Percentiles rank a stretch among this genome's conserved stretches.
Conservation (phyloP, 1,284 basidiomycete species). For the Leccinum fuscescens region DNA sequence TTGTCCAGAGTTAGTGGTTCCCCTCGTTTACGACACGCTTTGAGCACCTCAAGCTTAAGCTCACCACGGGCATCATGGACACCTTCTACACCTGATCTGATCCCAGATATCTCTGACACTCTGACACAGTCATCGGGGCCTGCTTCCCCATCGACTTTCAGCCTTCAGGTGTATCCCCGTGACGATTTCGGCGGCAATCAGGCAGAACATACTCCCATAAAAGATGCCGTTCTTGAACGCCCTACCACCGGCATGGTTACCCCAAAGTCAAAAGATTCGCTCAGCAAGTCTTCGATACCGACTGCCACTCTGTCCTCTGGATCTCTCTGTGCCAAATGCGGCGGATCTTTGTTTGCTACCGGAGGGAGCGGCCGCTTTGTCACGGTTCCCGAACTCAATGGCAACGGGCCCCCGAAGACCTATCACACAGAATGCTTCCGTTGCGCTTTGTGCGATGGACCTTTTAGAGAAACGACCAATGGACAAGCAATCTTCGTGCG, state of each 20-base stretch:
- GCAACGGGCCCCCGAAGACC: slow-evolving; percentile 45
- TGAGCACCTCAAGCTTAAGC: slow-evolving; percentile 31
- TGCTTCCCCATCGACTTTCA: slow-evolving; percentile 51
- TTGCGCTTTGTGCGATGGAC: slow-evolving; percentile 61
- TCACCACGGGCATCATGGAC: slow-evolving; percentile 33
- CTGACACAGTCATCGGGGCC: slow-evolving; percentile 54
- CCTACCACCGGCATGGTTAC: slow-evolving; percentile 17
- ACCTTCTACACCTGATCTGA: slow-evolving; percentile 57
- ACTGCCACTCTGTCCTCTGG: slow-evolving; percentile 28
- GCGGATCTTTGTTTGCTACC: slow-evolving; percentile 53
- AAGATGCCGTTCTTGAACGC: slow-evolving; percentile 8
- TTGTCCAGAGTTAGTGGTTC: slow-evolving; percentile 26
- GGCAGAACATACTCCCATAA: slow-evolving; percentile 11
- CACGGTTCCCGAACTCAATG: slow-evolving; percentile 58
- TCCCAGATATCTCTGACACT: slow-evolving; percentile 60
- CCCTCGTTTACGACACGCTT: slow-evolving; percentile 27
- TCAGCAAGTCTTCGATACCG: slow-evolving; percentile 23
- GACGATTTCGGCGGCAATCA: slow-evolving; percentile 13
- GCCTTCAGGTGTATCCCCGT: slow-evolving; percentile 25
- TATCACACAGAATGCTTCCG: slow-evolving; percentile 76
- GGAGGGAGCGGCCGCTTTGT: slow-evolving; percentile 59
- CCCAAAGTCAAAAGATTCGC: slow-evolving; percentile 25
- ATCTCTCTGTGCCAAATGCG: slow-evolving; percentile 56
- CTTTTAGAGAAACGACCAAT: slow-evolving; percentile 58
- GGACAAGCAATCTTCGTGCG: slow-evolving; percentile 69